Evolutionary conservation across 345 rosid genomes (phyloP), one percentile per base, ranked within the genome.

Genomic region (Carallia pectinifolia): DNA sequence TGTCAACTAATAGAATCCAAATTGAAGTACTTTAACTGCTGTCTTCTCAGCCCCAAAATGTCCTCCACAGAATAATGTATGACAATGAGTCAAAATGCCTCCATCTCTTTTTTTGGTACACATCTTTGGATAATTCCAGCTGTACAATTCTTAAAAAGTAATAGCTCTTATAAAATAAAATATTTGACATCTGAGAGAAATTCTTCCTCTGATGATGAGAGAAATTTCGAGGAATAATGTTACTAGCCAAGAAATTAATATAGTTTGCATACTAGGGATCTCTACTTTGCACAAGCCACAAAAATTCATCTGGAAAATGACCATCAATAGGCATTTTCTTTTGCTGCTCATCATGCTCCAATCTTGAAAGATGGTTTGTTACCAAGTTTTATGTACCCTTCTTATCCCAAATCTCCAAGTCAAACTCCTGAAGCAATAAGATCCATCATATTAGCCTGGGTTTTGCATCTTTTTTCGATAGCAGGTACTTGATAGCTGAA

Each of bases 61-160:
- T 1, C 68, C 53, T 30, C 54, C 18, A 53, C 0, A 62, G 0
- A 10, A 10, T 2, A 6, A 19, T 6, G 55, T 16, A 44, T 61
- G 60, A 9, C 8, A 70, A 27, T 27, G 6, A 0, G n/a, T 6
- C 0, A 70, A 16, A 18, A 71, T 19, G 13, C 37, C 3, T 0
- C 0, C 13, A 62, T 34, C 0, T 62, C 62, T 6, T 62, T 19
- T 34, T 62, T 4, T 0, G 39, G 50, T 15, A 62, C 38, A 36
- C 55, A 62, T 30, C 74, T 33, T 54, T 61, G 7, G 9, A 71
- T 16, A 16, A 72, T 47, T 16, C 7, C 13, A 38, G 65, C 19
- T 0, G 29, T 5, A 39, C 30, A 65, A 15, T 65, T 7, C 29
- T 65, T 72, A 3, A 23, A 72, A 2, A 65, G 36, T 0, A n/a